Evolutionary conservation across 2,329 filamentous ascomycete genomes (phyloP).

Genomic region (Chrysoporthe cubensis): DNA sequence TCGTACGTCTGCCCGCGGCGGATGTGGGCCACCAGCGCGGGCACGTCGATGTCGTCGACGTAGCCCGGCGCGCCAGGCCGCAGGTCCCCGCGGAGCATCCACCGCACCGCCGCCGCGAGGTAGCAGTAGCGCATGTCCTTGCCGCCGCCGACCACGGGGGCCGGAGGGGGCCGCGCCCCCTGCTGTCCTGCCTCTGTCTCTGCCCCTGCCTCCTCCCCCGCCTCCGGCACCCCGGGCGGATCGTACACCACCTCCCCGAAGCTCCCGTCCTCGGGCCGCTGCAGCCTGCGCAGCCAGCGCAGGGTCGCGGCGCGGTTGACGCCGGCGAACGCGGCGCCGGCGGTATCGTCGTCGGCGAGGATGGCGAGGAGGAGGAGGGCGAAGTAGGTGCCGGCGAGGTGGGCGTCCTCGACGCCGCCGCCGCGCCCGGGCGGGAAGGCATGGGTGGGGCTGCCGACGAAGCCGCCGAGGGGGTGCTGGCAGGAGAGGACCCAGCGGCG

Average conservation of each 20-base stretch:
- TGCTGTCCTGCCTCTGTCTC: no score
- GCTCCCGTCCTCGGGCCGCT: conserved; percentile 77
- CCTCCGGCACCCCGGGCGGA: conserved; percentile 36
- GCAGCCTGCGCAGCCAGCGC: conserved; percentile 74
- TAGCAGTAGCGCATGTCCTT: conserved; percentile 88
- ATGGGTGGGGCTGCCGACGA: conserved; percentile 82
- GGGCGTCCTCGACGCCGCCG: conserved; percentile 56
- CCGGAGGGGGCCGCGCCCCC: no score
- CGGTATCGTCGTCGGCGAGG: conserved; percentile 44
- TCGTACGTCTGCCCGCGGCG: conserved; percentile 71
- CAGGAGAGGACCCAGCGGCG: conserved; percentile 83
- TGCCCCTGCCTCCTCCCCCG: conserved; percentile 31
- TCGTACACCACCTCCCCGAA: conserved; percentile 82
- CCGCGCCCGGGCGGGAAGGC: conserved; percentile 39
- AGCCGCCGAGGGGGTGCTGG: conserved; percentile 85
- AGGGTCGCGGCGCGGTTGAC: conserved; percentile 72
- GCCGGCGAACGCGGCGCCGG: conserved; percentile 56
- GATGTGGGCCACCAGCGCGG: conserved; percentile 72
- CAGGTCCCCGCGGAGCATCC: conserved; percentile 73
- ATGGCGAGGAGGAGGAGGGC: conserved; percentile 74
- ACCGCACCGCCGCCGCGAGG: conserved; percentile 78
- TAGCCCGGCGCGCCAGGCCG: conserved; percentile 54
- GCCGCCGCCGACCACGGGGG: conserved; percentile 71
- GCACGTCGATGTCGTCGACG: conserved; percentile 75
- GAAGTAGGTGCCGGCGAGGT: conserved; percentile 87